phyloP scores from a whole-genome alignment of 2,329 filamentous ascomycete species.

The Colletotrichum graminicola region DNA sequence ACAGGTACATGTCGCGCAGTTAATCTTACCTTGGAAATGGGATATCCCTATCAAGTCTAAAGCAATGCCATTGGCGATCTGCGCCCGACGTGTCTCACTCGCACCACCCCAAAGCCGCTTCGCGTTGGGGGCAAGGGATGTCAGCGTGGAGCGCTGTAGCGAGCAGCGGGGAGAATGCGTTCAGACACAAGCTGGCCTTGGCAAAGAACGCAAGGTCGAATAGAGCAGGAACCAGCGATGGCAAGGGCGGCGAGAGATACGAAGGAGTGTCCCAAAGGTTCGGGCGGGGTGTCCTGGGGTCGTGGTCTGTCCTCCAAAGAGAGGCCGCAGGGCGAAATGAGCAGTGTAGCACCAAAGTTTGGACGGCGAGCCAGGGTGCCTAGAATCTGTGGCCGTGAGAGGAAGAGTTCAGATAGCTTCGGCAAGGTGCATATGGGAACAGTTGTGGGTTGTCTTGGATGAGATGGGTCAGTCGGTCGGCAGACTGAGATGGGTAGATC shows the following conservation, averaged over 20 bases:
- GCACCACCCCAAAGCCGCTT: slow-evolving; percentile 30
- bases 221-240: neutral
- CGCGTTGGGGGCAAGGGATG: slow-evolving; percentile 35
- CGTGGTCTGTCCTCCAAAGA: slow-evolving; percentile 2
- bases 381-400: slow-evolving; percentile 24
- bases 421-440: slow-evolving; percentile 23
- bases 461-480: slow-evolving; percentile 29
- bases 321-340: slow-evolving; percentile 14
- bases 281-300: neutral
- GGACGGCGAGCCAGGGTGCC: slow-evolving; percentile 15
- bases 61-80: slow-evolving; percentile 36
- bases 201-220: neutral
- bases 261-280: neutral
- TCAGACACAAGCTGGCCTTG: neutral
- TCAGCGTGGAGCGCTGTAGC: slow-evolving; percentile 19
- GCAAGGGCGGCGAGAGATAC: slow-evolving; percentile 3
- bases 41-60: slow-evolving; percentile 38
- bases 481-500: slow-evolving; percentile 30
- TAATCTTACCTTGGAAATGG: slow-evolving; percentile 40
- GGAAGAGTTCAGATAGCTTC: slow-evolving; percentile 30
- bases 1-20: slow-evolving; percentile 26
- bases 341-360: slow-evolving; percentile 18
- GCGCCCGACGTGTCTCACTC: slow-evolving; percentile 39
- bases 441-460: slow-evolving; percentile 1
- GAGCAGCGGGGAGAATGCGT: slow-evolving; percentile 7